Conservation (phyloP, 176 grass and related monocot species). For the Phoenix dactylifera region DNA sequence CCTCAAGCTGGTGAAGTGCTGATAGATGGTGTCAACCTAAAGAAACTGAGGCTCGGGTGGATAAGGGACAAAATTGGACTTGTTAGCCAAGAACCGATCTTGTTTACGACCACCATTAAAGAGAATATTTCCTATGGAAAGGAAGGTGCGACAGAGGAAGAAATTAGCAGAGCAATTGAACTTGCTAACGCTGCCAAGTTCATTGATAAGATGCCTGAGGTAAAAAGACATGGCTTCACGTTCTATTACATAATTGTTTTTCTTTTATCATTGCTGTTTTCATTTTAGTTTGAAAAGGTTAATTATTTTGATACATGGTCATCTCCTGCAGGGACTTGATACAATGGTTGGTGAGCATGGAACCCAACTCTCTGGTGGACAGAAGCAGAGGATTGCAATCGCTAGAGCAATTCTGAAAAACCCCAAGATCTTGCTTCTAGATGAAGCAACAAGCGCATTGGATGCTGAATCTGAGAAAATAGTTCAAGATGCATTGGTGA, state of each 20-base stretch:
- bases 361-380: slow-evolving; percentile 63
- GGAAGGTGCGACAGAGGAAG: slow-evolving; percentile 44
- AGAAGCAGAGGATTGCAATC: slow-evolving; percentile 77
- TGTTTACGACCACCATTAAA: slow-evolving; percentile 68
- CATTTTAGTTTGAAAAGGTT: too few species aligned
- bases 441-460: slow-evolving; percentile 75
- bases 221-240: slow-evolving; percentile 6
- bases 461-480: slow-evolving; percentile 62
- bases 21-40: slow-evolving; percentile 66
- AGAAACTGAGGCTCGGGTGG: slow-evolving; percentile 44
- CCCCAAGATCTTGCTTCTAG: slow-evolving; percentile 58
- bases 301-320: background rate
- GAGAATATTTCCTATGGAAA: slow-evolving; percentile 67
- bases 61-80: slow-evolving; percentile 60
- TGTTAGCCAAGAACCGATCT: slow-evolving; percentile 68
- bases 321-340: slow-evolving; percentile 42
- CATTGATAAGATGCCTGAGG: slow-evolving; percentile 49
- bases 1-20: slow-evolving; percentile 57
- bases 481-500: slow-evolving; percentile 66
- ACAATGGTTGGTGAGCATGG: slow-evolving; percentile 78
- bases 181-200: slow-evolving; percentile 75
- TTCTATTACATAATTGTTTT: too few species aligned
- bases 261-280: too few species aligned
- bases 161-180: slow-evolving; percentile 43
- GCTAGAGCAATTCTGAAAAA: slow-evolving; percentile 78